Evolutionary conservation across 352 stramenopile species (phyloP).

Genomic region (Vaucheria bursata): DNA sequence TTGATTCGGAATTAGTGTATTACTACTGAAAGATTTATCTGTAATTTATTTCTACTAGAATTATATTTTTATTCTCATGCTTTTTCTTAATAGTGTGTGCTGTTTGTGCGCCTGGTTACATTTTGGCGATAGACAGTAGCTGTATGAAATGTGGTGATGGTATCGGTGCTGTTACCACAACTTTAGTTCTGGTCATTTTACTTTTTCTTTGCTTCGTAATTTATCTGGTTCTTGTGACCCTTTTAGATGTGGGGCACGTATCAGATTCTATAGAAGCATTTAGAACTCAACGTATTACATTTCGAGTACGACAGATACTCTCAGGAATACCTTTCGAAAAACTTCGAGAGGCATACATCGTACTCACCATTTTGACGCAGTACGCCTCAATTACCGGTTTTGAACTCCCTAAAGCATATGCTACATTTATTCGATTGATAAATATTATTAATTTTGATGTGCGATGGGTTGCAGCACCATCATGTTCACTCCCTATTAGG

Average conservation of each 20-base stretch:
- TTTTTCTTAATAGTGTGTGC: too few relatives aligned
- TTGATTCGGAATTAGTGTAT: too few relatives aligned
- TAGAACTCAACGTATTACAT: neutral
- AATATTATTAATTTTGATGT: constrained; percentile 22
- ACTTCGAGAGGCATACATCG: constrained; percentile 21
- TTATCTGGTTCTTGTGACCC: neutral
- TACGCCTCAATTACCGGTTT: constrained; percentile 24
- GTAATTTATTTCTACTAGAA: too few relatives aligned
- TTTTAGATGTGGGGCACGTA: constrained; percentile 3
- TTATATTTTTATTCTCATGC: too few relatives aligned
- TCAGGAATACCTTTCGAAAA: neutral
- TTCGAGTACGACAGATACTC: neutral
- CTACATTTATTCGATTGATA: constrained; percentile 11
- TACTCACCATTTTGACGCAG: constrained; percentile 37
- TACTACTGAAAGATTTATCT: too few relatives aligned
- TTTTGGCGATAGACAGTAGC: too few relatives aligned
- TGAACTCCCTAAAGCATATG: constrained; percentile 11
- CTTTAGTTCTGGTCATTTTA: neutral
- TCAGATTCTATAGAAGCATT: neutral
- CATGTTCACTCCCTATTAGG: constrained; percentile 13
- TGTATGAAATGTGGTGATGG: too few relatives aligned
- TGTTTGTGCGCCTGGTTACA: too few relatives aligned
- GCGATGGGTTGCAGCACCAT: constrained; percentile 24
- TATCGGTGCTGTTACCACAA: constrained; percentile 1
- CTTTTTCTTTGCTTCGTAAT: neutral